These are phyloP conservation scores for Lasiodiplodia citricola DNA, from an alignment of 2,329 filamentous ascomycete genomes.

Conservation along the genomic window DNA sequence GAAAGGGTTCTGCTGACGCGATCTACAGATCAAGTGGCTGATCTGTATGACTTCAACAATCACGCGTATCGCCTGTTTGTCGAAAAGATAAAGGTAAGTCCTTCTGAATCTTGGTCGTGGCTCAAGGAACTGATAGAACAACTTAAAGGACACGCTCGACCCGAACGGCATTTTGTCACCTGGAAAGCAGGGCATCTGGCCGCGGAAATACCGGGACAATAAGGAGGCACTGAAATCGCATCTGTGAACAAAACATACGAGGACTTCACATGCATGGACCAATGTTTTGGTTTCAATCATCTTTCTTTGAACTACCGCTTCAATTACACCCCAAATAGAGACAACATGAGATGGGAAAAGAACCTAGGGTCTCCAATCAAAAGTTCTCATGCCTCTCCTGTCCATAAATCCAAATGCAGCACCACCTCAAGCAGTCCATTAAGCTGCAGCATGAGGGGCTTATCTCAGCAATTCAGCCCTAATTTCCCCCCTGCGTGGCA, in stretches of 20 bases:
- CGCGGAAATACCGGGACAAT: constrained; percentile 29
- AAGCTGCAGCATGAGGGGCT: not conserved
- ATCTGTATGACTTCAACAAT: constrained; percentile 53
- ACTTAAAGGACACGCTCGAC: constrained; percentile 49
- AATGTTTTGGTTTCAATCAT: too few species aligned
- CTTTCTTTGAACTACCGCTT: too few species aligned
- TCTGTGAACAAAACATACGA: not conserved
- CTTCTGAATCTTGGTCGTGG: too few species aligned
- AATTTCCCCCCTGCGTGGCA: not conserved
- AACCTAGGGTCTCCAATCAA: too few species aligned
- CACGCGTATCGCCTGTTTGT: constrained; percentile 52
- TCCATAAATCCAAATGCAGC: too few species aligned
- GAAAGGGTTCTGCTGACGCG: not conserved
- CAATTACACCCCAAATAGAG: too few species aligned
- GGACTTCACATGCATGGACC: too few species aligned
- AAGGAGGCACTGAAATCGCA: constrained; percentile 12
- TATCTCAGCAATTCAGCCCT: not conserved
- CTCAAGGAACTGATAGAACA: not conserved
- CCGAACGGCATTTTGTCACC: constrained; percentile 42
- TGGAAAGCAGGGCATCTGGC: constrained; percentile 34
- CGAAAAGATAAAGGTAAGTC: constrained; percentile 42
- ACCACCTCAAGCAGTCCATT: too few species aligned
- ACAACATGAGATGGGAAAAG: too few species aligned
- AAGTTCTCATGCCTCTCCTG: too few species aligned
- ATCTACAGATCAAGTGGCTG: constrained; percentile 44